phyloP scores from a whole-genome alignment of 257 asterid species.

The Solanum boliviense region DNA sequence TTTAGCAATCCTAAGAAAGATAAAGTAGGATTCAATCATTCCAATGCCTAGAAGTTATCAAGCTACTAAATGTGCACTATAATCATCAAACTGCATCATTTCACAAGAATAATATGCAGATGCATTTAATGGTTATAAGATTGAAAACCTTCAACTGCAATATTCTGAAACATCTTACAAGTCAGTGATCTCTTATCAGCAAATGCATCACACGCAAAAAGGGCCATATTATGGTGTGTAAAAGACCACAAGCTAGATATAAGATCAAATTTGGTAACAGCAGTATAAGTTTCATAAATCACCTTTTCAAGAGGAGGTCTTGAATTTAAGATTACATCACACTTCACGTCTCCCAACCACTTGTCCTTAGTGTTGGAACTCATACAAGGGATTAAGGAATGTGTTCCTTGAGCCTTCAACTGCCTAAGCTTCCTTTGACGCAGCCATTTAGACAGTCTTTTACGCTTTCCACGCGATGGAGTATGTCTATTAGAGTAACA shows the following conservation, averaged over 20 bases:
- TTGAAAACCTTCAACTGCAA: not conserved
- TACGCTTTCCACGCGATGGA: constrained; percentile 31
- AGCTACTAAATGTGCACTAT: not conserved
- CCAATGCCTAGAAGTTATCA: not conserved
- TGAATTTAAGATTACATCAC: not conserved
- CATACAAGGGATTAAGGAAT: constrained; percentile 20
- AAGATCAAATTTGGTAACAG: not conserved
- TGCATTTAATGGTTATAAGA: not conserved
- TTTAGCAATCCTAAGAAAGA: not conserved
- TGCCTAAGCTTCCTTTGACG: constrained; percentile 43
- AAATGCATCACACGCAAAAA: not conserved
- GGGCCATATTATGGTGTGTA: not conserved
- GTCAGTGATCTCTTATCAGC: not conserved
- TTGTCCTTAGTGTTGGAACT: not conserved
- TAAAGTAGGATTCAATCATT: not conserved
- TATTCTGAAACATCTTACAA: not conserved
- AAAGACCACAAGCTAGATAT: not conserved
- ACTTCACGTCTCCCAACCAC: not conserved
- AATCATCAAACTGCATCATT: not conserved
- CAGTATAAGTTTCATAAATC: not conserved
- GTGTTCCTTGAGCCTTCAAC: constrained; percentile 21
- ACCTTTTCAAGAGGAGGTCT: constrained; percentile 3
- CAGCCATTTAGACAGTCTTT: constrained; percentile 47
- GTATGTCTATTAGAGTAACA: constrained; percentile 17
- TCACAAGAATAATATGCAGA: not conserved